A percentile compares a stretch with the other conserved stretches of the same genome.
phyloP scores from a whole-genome alignment of 2,329 filamentous ascomycete species.

The Emmonsiellopsis sp. region DNA sequence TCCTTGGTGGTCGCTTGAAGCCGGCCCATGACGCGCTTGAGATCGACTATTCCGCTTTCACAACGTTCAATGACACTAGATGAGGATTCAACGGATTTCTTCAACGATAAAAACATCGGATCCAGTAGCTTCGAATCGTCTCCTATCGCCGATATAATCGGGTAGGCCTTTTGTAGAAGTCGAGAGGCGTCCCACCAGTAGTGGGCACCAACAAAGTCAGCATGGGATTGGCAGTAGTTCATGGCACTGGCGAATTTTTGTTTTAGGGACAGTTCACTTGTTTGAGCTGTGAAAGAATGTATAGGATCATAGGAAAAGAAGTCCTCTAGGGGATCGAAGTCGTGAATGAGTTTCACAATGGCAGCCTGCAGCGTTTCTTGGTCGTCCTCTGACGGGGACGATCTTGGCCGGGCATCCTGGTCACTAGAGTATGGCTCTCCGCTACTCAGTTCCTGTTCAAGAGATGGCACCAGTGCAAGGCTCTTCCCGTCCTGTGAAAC shows the following conservation, averaged over 20 bases:
- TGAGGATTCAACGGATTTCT: conserved; percentile 23
- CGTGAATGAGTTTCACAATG: conserved; percentile 69
- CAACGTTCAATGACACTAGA: conserved; percentile 25
- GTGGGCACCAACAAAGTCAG: conserved; percentile 75
- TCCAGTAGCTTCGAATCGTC: conserved; percentile 62
- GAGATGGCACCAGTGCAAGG: conserved; percentile 56
- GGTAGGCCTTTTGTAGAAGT: conserved; percentile 54
- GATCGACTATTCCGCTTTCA: conserved; percentile 54
- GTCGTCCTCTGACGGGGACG: conserved; percentile 52
- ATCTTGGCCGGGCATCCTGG: conserved; percentile 38
- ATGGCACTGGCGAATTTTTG: conserved; percentile 55
- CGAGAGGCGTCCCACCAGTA: conserved; percentile 76
- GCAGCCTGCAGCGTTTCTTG: conserved; percentile 74
- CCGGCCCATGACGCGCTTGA: conserved; percentile 71
- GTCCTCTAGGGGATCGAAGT: conserved; percentile 66
- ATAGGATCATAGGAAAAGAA: conserved; percentile 11
- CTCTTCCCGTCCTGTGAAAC: conserved; percentile 63
- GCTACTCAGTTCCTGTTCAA: conserved; percentile 54
- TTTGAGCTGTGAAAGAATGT: conserved; percentile 3
- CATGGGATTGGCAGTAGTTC: conserved; percentile 64
- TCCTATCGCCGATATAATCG: conserved; percentile 43
- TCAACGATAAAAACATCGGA: conserved; percentile 58
- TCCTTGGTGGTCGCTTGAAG: conserved; percentile 64
- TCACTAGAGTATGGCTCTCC: conserved; percentile 47
- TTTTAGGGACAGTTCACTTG: conserved; percentile 19